These are phyloP conservation scores for Penicillium argentinense DNA, from an alignment of 495 filamentous ascomycete genomes.

Conservation along the genomic window DNA sequence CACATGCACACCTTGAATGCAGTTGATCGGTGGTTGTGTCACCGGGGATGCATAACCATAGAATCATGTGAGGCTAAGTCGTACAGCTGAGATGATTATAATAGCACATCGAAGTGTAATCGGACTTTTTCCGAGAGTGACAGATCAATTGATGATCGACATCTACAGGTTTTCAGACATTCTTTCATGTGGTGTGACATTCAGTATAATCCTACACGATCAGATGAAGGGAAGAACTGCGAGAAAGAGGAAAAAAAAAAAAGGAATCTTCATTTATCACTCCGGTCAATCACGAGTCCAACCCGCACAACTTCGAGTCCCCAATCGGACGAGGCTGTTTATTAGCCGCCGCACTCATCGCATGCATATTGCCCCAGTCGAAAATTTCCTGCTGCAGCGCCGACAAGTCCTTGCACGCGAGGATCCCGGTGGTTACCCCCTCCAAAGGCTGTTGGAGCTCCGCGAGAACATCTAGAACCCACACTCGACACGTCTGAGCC, in stretches of 20 bases:
- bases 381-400: constrained; percentile 13
- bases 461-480: constrained; percentile 13
- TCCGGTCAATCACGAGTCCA: too few relatives aligned
- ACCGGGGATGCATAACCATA: not conserved
- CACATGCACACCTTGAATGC: not conserved
- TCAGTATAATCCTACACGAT: too few relatives aligned
- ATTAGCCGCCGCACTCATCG: constrained; percentile 5
- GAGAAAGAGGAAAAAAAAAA: too few relatives aligned
- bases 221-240: too few relatives aligned
- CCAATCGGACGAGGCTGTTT: constrained; percentile 10
- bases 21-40: not conserved
- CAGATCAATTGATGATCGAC: too few relatives aligned
- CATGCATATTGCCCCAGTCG: constrained; percentile 17
- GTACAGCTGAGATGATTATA: not conserved
- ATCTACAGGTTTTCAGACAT: too few relatives aligned
- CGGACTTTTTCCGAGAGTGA: too few relatives aligned
- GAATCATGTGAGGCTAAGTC: not conserved
- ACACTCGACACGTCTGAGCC: constrained; percentile 10
- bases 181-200: too few relatives aligned
- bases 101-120: not conserved
- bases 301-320: constrained; percentile 8
- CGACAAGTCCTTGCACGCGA: constrained; percentile 10
- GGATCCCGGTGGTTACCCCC: constrained; percentile 1
- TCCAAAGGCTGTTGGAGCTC: constrained; percentile 4
- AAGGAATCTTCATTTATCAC: too few relatives aligned